A percentile compares a stretch with the other conserved stretches of the same genome.
Evolutionary conservation across 2,329 filamentous ascomycete species (phyloP).

Genomic region (Monosporascus sp.): DNA sequence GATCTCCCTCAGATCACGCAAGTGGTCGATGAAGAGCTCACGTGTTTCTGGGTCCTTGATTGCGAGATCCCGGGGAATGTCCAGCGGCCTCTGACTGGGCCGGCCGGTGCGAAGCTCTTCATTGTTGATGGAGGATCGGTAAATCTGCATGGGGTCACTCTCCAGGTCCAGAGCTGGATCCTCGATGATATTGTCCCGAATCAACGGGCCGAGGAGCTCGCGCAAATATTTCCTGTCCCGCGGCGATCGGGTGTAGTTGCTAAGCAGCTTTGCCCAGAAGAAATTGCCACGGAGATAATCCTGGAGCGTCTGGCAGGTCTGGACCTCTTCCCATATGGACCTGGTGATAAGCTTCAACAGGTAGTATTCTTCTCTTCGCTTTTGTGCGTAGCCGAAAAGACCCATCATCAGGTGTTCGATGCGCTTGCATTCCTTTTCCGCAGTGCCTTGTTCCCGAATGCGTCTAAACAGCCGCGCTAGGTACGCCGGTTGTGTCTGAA

Average conservation of each 20-base stretch:
- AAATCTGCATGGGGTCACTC: conserved; percentile 96
- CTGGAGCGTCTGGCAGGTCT: conserved; percentile 65
- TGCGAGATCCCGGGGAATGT: conserved; percentile 87
- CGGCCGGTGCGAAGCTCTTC: conserved; percentile 90
- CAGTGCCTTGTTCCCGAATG: conserved; percentile 74
- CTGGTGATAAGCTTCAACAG: conserved; percentile 81
- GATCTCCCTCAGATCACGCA: conserved; percentile 90
- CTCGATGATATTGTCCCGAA: conserved; percentile 89
- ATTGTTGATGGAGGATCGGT: conserved; percentile 91
- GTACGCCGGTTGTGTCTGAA: conserved; percentile 95
- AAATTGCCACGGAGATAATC: conserved; percentile 87
- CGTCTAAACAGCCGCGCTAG: conserved; percentile 82
- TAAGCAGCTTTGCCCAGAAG: conserved; percentile 85
- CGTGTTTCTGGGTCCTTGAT: conserved; percentile 93
- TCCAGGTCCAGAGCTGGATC: conserved; percentile 88
- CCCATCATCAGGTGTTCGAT: conserved; percentile 95
- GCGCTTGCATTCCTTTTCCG: conserved; percentile 89
- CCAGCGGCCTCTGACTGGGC: conserved; percentile 73
- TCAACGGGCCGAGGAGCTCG: conserved; percentile 76
- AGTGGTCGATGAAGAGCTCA: conserved; percentile 86
- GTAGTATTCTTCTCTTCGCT: conserved; percentile 94
- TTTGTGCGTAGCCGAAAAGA: conserved; percentile 94
- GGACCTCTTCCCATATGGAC: conserved; percentile 81
- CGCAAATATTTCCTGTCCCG: conserved; percentile 89
- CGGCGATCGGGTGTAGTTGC: conserved; percentile 85